Conservation (phyloP, 2,329 filamentous ascomycete species). For the Lachnellula cervina region DNA sequence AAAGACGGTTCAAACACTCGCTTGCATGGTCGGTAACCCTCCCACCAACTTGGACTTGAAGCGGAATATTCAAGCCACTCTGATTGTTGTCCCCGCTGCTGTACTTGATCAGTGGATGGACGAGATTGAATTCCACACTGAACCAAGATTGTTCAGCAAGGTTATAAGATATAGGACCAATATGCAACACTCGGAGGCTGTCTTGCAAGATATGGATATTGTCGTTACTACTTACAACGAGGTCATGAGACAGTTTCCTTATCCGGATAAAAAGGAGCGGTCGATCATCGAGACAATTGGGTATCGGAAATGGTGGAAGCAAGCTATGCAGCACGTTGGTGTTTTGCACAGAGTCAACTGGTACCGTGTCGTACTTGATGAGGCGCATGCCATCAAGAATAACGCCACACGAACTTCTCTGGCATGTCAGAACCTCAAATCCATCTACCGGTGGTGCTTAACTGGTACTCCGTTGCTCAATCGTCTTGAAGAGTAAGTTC, state of each 20-base stretch:
- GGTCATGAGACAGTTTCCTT: slow-evolving; percentile 61
- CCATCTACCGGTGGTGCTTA: slow-evolving; percentile 30
- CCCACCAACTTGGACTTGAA: slow-evolving; percentile 35
- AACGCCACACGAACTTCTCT: slow-evolving; percentile 35
- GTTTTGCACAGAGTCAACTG: slow-evolving; percentile 38
- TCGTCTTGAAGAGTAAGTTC: slow-evolving; percentile 27
- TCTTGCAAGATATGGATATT: slow-evolving; percentile 25
- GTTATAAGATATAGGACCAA: slow-evolving; percentile 22
- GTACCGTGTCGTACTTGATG: slow-evolving; percentile 52
- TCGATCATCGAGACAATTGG: slow-evolving; percentile 60
- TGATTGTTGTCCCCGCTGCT: slow-evolving; percentile 28
- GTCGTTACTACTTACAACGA: slow-evolving; percentile 27
- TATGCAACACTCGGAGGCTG: not conserved
- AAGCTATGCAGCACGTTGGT: slow-evolving; percentile 32
- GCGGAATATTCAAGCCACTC: slow-evolving; percentile 21
- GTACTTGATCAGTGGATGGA: slow-evolving; percentile 28
- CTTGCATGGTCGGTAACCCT: slow-evolving; percentile 35
- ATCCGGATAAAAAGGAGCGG: slow-evolving; percentile 90
- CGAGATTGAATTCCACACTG: slow-evolving; percentile 25
- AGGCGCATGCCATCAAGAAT: slow-evolving; percentile 54
- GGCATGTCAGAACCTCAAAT: slow-evolving; percentile 37
- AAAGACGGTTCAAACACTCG: slow-evolving; percentile 51
- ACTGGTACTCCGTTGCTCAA: slow-evolving; percentile 30
- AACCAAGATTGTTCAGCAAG: slow-evolving; percentile 16
- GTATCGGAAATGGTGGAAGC: slow-evolving; percentile 31